A percentile compares a stretch with the other conserved stretches of the same genome.
Conservation (phyloP, 768 basidiomycete genomes). For the Russula lepida region DNA sequence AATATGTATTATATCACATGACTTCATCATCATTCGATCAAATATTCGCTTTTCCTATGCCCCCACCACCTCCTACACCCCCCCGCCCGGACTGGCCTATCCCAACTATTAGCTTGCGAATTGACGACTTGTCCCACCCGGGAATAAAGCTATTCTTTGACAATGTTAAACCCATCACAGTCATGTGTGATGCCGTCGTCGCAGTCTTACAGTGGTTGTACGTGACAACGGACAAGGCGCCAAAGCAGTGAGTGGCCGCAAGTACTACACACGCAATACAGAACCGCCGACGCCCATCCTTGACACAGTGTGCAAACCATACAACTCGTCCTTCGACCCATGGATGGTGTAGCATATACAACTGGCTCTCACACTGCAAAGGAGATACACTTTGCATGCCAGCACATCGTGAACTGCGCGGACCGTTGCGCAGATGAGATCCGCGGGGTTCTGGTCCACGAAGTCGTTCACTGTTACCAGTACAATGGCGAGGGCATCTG, state of each 20-base stretch:
- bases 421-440: constrained; percentile 50
- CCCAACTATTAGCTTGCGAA: constrained; percentile 43
- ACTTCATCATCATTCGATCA: neutral
- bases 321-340: constrained; percentile 50
- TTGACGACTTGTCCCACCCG: constrained; percentile 49
- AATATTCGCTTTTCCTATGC: neutral
- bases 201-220: constrained; percentile 17
- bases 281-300: neutral
- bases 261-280: neutral
- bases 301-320: constrained; percentile 34
- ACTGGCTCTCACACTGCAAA: constrained; percentile 48
- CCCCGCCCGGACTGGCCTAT: constrained; percentile 36
- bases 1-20: neutral
- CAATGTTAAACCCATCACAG: constrained; percentile 36
- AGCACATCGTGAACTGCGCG: constrained; percentile 45
- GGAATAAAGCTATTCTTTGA: constrained; percentile 47
- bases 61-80: constrained; percentile 7
- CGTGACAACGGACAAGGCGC: constrained; percentile 16
- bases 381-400: constrained; percentile 65
- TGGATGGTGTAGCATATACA: constrained; percentile 67
- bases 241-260: constrained; percentile 10
- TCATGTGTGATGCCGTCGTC: constrained; percentile 29
- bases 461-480: constrained; percentile 76
- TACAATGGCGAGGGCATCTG: constrained; percentile 51
- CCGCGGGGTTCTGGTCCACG: constrained; percentile 60